Evolutionary conservation across 331 rosid species (phyloP).

Genomic region (Quercus lobata): DNA sequence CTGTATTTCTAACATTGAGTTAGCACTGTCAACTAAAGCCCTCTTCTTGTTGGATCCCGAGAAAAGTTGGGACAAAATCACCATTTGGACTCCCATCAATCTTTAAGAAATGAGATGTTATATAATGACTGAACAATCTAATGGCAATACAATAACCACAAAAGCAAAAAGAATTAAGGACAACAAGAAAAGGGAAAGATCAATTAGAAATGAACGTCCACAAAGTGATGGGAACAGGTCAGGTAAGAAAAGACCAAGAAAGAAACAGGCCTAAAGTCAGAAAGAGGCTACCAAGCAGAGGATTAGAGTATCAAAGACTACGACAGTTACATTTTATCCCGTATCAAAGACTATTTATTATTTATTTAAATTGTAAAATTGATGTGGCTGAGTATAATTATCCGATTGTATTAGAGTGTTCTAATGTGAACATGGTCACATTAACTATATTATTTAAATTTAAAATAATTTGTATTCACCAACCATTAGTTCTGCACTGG

Average conservation of each 20-base stretch:
- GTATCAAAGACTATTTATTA: neutral
- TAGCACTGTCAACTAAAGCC: constrained; percentile 31
- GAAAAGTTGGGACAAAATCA: constrained; percentile 23
- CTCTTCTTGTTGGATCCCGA: constrained; percentile 50
- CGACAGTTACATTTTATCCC: neutral
- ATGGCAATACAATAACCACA: constrained; percentile 8
- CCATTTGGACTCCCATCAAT: constrained; percentile 6
- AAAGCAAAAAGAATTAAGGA: neutral
- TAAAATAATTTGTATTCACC: neutral
- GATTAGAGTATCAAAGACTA: neutral
- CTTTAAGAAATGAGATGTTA: constrained; percentile 1
- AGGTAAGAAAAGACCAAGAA: neutral
- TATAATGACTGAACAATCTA: neutral
- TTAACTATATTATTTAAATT: neutral
- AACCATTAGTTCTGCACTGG: neutral
- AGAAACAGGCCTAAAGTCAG: neutral
- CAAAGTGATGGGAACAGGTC: neutral
- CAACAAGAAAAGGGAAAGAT: neutral
- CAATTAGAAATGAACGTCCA: neutral
- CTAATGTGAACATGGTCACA: neutral
- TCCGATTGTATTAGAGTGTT: neutral
- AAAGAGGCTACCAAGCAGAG: neutral
- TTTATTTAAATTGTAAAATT: neutral
- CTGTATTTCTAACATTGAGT: constrained; percentile 21
- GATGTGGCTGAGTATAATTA: neutral